Conservation (phyloP, 2,329 filamentous ascomycete species). For the Monosporascus sp. region DNA sequence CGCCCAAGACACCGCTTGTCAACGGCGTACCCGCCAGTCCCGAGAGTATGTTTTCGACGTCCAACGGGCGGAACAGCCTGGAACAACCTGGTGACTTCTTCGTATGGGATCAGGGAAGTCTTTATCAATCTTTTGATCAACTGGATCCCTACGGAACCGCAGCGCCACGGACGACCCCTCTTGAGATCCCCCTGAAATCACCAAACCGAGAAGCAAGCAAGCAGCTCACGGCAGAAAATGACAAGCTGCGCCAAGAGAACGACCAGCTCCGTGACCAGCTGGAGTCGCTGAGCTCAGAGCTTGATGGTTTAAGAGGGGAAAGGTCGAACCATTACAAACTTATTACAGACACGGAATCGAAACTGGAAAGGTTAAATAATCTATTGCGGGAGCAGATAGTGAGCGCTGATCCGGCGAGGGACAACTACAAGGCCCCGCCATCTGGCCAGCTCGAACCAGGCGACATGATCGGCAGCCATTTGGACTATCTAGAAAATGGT, state of each 20-base stretch:
- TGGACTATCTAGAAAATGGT: conserved; percentile 67
- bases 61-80: conserved; percentile 55
- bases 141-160: conserved; percentile 42
- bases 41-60: conserved; percentile 69
- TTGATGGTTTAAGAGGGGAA: conserved; percentile 32
- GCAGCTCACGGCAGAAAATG: conserved; percentile 44
- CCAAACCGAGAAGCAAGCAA: conserved; percentile 50
- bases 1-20: conserved; percentile 34
- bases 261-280: conserved; percentile 30
- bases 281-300: conserved; percentile 30
- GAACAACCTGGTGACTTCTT: conserved; percentile 51
- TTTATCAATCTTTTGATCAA: conserved; percentile 66
- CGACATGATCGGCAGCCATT: conserved; percentile 48
- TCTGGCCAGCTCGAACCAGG: conserved; percentile 36
- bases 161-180: conserved; percentile 35
- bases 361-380: conserved; percentile 63
- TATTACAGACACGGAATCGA: conserved; percentile 58
- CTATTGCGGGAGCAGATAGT: conserved; percentile 64
- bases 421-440: conserved; percentile 40
- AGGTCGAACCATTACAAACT: conserved; percentile 39
- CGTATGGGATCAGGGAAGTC: conserved; percentile 71
- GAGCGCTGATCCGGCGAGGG: conserved; percentile 52
- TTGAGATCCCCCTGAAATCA: conserved; percentile 57
- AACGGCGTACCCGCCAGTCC: conserved; percentile 68
- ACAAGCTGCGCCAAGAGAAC: conserved; percentile 43